Evolutionary conservation across 768 basidiomycete genomes (phyloP).

Genomic region (Naematelia aurantialba): DNA sequence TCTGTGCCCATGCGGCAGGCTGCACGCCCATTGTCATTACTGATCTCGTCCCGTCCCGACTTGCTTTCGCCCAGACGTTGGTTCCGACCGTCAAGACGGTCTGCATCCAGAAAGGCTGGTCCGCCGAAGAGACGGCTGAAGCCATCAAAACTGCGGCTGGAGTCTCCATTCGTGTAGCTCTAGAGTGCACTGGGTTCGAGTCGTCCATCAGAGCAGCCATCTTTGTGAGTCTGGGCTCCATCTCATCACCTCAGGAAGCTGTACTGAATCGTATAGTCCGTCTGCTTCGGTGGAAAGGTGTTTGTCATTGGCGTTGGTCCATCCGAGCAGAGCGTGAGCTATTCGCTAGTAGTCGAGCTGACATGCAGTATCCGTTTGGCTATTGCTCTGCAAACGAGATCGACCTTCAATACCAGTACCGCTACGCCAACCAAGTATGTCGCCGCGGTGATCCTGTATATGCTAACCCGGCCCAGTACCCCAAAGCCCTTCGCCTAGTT

Average conservation of each 20-base stretch:
- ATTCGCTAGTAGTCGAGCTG: background rate
- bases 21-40: conserved; percentile 53
- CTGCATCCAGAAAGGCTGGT: conserved; percentile 38
- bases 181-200: conserved; percentile 54
- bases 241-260: too few species aligned
- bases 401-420: conserved; percentile 53
- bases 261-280: conserved; percentile 30
- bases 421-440: conserved; percentile 50
- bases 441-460: background rate
- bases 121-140: conserved; percentile 36
- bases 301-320: conserved; percentile 53
- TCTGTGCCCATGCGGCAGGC: conserved; percentile 51
- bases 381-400: conserved; percentile 51
- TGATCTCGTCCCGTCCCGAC: conserved; percentile 51
- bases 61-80: conserved; percentile 52
- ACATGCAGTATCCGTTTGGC: conserved; percentile 49
- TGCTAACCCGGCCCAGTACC: conserved; percentile 39
- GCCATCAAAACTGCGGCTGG: conserved; percentile 47
- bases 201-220: conserved; percentile 50
- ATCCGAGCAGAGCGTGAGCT: conserved; percentile 45
- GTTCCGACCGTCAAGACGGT: conserved; percentile 51
- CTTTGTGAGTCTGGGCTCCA: conserved; percentile 41
- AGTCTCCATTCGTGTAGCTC: conserved; percentile 38
- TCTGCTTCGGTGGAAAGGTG: conserved; percentile 51
- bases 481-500: conserved; percentile 52